A percentile compares a stretch with the other conserved stretches of the same genome.
phyloP scores from a whole-genome alignment of 805 yeast genomes.

The Monosporozyma servazzii region DNA sequence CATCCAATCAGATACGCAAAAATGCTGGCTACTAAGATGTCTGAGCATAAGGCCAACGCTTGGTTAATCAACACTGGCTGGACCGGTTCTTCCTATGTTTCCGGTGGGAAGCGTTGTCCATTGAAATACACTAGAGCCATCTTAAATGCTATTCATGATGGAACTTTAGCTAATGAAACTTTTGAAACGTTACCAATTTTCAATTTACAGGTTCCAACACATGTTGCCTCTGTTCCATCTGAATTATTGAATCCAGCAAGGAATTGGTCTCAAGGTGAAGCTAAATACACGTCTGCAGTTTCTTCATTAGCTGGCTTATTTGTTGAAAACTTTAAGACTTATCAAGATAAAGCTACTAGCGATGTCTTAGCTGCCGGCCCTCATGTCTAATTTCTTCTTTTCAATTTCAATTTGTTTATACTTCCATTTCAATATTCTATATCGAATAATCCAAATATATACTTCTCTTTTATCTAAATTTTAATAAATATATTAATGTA shows the following conservation, averaged over 20 bases:
- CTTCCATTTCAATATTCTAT: background rate
- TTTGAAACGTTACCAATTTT: conserved; percentile 81
- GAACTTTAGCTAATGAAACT: conserved; percentile 69
- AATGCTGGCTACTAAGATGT: conserved; percentile 89
- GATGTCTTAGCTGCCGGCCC: conserved; percentile 96
- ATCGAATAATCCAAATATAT: background rate
- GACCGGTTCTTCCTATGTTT: conserved; percentile 88
- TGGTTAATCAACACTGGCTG: conserved; percentile 98
- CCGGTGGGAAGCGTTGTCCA: conserved; percentile 96
- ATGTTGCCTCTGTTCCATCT: conserved; percentile 65
- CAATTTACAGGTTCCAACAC: conserved; percentile 78
- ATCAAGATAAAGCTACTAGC: conserved; percentile 68
- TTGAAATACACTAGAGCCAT: conserved; percentile 96
- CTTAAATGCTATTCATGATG: conserved; percentile 88
- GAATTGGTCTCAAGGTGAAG: conserved; percentile 60
- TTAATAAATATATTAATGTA: background rate
- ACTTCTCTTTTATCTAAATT: too few relatives aligned
- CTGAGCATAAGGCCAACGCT: conserved; percentile 80
- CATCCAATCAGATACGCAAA: conserved; percentile 98
- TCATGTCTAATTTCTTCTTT: conserved; percentile 11
- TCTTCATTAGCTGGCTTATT: conserved; percentile 65
- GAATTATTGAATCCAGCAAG: conserved; percentile 80
- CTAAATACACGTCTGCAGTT: conserved; percentile 47
- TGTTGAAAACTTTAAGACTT: conserved; percentile 77
- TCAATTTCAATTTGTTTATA: background rate